A percentile compares a stretch with the other conserved stretches of the same genome.
Conservation (phyloP, 768 basidiomycete species). For the Lactarius deliciosus region DNA sequence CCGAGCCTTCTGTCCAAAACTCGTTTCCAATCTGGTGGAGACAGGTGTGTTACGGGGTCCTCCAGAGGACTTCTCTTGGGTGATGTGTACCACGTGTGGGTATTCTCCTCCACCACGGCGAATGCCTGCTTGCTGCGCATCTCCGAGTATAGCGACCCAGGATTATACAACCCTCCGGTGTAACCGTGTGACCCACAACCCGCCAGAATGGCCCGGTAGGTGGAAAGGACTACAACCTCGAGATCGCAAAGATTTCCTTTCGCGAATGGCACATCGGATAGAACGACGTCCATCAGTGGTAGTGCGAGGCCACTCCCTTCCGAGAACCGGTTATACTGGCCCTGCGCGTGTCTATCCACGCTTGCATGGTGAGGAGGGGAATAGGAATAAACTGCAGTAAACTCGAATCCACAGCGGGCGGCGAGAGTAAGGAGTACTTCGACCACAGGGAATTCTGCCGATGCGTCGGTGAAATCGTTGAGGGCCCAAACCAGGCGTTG, state of each 20-base stretch:
- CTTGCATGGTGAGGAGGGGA: not conserved
- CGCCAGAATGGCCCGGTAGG: constrained; percentile 17
- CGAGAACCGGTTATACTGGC: constrained; percentile 19
- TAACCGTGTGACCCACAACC: constrained; percentile 17
- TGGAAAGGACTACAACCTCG: constrained; percentile 18
- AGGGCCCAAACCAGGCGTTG: constrained; percentile 25
- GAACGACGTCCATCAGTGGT: constrained; percentile 22
- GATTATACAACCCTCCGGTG: not conserved
- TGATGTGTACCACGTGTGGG: not conserved
- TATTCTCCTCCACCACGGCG: not conserved
- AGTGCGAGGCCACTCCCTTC: constrained; percentile 21
- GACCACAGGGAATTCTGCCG: constrained; percentile 16
- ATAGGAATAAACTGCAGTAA: constrained; percentile 11
- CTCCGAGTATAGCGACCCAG: constrained; percentile 22
- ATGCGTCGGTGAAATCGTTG: constrained; percentile 18
- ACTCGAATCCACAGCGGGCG: constrained; percentile 25
- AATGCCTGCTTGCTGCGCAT: constrained; percentile 16
- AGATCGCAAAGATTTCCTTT: constrained; percentile 19
- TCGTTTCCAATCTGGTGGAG: constrained; percentile 19
- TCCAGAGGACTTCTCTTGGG: not conserved
- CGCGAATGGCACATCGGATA: constrained; percentile 13
- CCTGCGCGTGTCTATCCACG: constrained; percentile 9
- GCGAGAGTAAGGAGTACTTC: constrained; percentile 25
- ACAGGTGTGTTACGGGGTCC: constrained; percentile 11
- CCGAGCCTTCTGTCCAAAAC: constrained; percentile 8